A percentile compares a stretch with the other conserved stretches of the same genome.
These are phyloP conservation scores for Entamoeba invadens DNA, from an alignment of 208 protist genomes.

Conservation along the genomic window DNA sequence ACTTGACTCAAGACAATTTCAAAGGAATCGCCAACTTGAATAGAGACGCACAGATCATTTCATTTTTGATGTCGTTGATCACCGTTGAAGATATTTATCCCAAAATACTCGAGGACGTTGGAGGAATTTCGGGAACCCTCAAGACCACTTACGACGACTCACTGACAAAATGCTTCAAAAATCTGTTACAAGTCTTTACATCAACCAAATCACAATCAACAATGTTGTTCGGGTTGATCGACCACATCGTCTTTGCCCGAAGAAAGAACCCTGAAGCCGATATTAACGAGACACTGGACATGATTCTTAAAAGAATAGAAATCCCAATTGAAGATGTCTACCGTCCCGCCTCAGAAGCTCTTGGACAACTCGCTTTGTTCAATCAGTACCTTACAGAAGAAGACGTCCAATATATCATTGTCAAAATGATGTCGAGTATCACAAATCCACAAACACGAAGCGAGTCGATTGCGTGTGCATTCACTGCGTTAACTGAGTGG, in stretches of 20 bases:
- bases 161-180: background rate
- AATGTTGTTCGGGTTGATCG: background rate
- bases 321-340: background rate
- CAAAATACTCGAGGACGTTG: background rate
- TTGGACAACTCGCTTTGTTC: background rate
- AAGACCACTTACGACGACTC: background rate
- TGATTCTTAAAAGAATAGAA: background rate
- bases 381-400: background rate
- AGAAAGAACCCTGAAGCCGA: background rate
- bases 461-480: background rate
- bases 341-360: background rate
- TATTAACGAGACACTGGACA: background rate
- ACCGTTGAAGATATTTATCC: background rate
- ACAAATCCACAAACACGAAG: background rate
- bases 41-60: background rate
- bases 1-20: background rate
- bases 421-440: background rate
- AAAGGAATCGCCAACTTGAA: background rate
- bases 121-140: background rate
- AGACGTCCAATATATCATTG: background rate
- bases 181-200: background rate
- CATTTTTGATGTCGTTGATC: background rate
- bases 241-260: background rate
- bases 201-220: background rate
- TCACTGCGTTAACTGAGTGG: background rate